Evolutionary conservation across 1,139 yeast genomes (phyloP).

Genomic region (Pneumocystis carinii): DNA sequence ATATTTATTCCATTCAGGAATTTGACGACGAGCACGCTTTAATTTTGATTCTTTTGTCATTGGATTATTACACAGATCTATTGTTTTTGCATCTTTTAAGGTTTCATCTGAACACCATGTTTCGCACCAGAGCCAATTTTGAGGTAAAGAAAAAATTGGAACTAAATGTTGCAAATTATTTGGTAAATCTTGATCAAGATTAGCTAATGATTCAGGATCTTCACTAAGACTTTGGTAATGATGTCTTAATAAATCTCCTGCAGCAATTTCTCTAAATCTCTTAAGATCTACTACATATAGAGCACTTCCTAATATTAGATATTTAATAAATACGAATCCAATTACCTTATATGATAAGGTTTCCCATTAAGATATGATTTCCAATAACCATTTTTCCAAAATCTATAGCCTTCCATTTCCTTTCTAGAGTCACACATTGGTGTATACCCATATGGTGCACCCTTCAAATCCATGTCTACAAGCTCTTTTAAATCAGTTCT

Average conservation of each 20-base stretch:
- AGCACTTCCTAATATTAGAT: slow-evolving; percentile 34
- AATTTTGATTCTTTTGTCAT: slow-evolving; percentile 62
- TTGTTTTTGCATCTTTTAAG: slow-evolving; percentile 49
- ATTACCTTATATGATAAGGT: slow-evolving; percentile 44
- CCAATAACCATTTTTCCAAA: slow-evolving; percentile 96
- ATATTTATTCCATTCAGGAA: slow-evolving; percentile 63
- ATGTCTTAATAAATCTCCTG: slow-evolving; percentile 69
- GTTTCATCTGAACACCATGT: slow-evolving; percentile 75
- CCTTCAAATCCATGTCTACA: slow-evolving; percentile 49
- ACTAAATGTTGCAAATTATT: slow-evolving; percentile 48
- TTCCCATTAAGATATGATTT: slow-evolving; percentile 39
- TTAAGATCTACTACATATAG: slow-evolving; percentile 65
- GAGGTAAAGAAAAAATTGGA: slow-evolving; percentile 58
- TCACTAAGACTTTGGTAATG: slow-evolving; percentile 73
- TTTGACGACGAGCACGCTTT: slow-evolving; percentile 55
- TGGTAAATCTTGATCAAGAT: slow-evolving; percentile 83
- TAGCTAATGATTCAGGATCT: slow-evolving; percentile 64
- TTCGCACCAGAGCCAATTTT: slow-evolving; percentile 87
- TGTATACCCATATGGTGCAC: slow-evolving; percentile 70
- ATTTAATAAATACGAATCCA: not conserved
- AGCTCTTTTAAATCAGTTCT: slow-evolving; percentile 59
- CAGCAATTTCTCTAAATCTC: slow-evolving; percentile 45
- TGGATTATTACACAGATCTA: slow-evolving; percentile 75
- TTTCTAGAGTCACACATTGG: slow-evolving; percentile 76
- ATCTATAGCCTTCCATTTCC: slow-evolving; percentile 74